phyloP scores from a whole-genome alignment of 129 eudicot species.

The Artemisia tridentata region DNA sequence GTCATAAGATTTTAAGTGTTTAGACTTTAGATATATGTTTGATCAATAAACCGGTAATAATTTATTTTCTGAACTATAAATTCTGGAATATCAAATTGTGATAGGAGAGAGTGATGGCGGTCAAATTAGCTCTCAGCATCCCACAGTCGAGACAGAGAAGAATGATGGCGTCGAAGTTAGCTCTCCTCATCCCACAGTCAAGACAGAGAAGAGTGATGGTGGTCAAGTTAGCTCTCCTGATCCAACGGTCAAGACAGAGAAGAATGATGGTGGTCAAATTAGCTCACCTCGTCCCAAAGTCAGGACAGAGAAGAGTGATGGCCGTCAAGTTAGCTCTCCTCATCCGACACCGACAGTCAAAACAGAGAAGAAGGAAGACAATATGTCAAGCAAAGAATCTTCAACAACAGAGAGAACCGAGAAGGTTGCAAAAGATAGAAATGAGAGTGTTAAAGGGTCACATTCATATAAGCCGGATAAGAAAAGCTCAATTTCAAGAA shows the following conservation, averaged over 20 bases:
- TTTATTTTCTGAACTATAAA: constrained; percentile 5
- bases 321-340: constrained; percentile 30
- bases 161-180: constrained; percentile 17
- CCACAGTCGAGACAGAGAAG: constrained; percentile 40
- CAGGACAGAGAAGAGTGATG: constrained; percentile 41
- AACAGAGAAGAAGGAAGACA: constrained; percentile 24
- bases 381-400: constrained; percentile 25
- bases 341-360: constrained; percentile 24
- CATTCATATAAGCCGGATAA: constrained; percentile 15
- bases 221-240: constrained; percentile 21
- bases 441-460: constrained; percentile 28
- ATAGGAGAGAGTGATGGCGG: constrained; percentile 41
- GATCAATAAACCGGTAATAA: background rate
- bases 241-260: constrained; percentile 32
- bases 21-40: background rate
- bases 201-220: constrained; percentile 26
- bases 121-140: background rate
- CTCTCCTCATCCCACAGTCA: constrained; percentile 5
- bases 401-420: constrained; percentile 22
- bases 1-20: too few relatives aligned
- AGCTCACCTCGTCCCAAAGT: constrained; percentile 4
- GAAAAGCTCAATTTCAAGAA: constrained; percentile 35
- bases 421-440: constrained; percentile 18
- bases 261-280: constrained; percentile 31
- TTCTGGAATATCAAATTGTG: constrained; percentile 35